Conservation (phyloP, 2,329 filamentous ascomycete genomes). For the Colletotrichum tabaci region DNA sequence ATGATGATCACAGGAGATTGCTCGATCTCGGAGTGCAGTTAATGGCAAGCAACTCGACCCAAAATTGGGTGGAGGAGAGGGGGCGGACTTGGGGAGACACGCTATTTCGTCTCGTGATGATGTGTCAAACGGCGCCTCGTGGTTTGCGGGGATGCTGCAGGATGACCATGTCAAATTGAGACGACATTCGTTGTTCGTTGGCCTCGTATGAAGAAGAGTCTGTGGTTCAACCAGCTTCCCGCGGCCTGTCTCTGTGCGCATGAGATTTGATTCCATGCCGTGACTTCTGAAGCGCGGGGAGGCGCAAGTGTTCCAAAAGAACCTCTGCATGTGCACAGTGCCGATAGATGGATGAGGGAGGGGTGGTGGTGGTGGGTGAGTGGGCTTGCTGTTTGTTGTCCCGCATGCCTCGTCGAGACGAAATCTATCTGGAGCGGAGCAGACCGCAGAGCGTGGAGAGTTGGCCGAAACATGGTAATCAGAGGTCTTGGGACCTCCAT, state of each 20-base stretch:
- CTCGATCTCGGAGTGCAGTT: conserved; percentile 27
- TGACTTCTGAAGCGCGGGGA: background rate
- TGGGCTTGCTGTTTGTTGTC: conserved; percentile 28
- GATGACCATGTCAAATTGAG: conserved; percentile 35
- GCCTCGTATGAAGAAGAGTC: background rate
- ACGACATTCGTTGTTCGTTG: conserved; percentile 18
- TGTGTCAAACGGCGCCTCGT: conserved; percentile 34
- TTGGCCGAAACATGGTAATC: conserved; percentile 24
- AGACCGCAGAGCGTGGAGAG: background rate
- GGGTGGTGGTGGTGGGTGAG: conserved; percentile 1
- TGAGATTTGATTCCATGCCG: conserved; percentile 3
- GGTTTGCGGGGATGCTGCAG: conserved; percentile 40
- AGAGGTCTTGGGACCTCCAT: conserved; percentile 33
- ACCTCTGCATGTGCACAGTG: background rate
- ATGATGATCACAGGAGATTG: conserved; percentile 17
- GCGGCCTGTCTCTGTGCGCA: background rate
- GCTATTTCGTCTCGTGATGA: conserved; percentile 34
- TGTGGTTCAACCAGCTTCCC: background rate
- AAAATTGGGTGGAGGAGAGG: conserved; percentile 21
- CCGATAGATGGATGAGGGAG: conserved; percentile 18
- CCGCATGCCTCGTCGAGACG: conserved; percentile 27
- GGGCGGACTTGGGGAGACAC: background rate
- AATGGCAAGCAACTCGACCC: conserved; percentile 8
- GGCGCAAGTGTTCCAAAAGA: background rate
- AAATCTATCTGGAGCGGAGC: conserved; percentile 15